Percentiles rank a stretch among this genome's conserved stretches.
Evolutionary conservation across 1,139 yeast genomes (phyloP).

Genomic region (Debaryomyces nepalensis): DNA sequence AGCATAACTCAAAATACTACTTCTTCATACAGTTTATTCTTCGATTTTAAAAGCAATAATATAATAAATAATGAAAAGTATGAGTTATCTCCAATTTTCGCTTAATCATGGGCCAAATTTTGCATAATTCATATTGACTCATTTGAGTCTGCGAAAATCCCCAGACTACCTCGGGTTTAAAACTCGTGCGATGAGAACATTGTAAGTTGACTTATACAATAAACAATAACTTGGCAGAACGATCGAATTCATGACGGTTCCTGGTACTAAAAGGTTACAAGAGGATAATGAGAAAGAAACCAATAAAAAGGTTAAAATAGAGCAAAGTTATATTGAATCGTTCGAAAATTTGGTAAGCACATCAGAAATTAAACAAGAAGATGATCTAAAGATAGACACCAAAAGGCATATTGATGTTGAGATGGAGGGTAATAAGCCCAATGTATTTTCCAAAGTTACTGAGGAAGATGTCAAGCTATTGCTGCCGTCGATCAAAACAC

Average conservation of each 20-base stretch:
- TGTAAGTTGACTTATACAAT: not conserved
- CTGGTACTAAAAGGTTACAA: not conserved
- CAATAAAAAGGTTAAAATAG: constrained; percentile 3
- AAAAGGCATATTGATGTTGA: constrained; percentile 17
- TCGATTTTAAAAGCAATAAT: not conserved
- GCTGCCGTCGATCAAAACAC: constrained; percentile 25
- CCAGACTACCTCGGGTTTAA: constrained; percentile 11
- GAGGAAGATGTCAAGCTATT: constrained; percentile 12
- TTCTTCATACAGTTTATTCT: not conserved
- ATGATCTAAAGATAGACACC: not conserved
- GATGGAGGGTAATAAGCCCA: constrained; percentile 18
- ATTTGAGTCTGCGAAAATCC: constrained; percentile 9
- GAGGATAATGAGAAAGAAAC: not conserved
- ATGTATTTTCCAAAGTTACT: constrained; percentile 21
- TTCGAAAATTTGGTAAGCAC: not conserved
- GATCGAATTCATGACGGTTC: not conserved
- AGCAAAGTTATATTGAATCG: not conserved
- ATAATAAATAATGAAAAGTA: not conserved
- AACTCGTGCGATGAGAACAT: constrained; percentile 3
- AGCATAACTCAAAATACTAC: not conserved
- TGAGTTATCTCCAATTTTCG: not conserved
- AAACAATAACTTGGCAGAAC: not conserved
- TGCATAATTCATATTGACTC: constrained; percentile 9
- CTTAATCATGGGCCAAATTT: not conserved
- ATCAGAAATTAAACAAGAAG: not conserved